Evolutionary conservation across 495 filamentous ascomycete species (phyloP), one percentile per base, ranked within the genome.

Genomic region (Neurospora terricola): DNA sequence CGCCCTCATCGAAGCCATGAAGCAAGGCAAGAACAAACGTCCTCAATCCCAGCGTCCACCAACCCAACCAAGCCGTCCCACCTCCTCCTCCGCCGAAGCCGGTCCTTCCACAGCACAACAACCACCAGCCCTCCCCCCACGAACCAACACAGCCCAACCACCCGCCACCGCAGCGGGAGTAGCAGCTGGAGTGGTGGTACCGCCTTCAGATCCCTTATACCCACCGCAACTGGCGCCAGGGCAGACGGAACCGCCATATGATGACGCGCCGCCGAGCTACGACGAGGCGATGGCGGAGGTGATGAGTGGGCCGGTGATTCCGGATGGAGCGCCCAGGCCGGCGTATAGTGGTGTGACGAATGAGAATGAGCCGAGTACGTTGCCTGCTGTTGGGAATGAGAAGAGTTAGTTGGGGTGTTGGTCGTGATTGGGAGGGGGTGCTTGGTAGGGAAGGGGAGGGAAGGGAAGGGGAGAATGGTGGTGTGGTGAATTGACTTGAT

Each of bases 241-340:
- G 2, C 12, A 77, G 38, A 70, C 34, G 4, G 76, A 85, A 5
- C 80, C 80, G 21, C 83, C 83, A 0, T 81, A 85, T 72, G 90
- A 90, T 21, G 92, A 92, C 16, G 89, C 90, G 12, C 89, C 88
- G 34, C 93, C 93, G 38, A 94, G 91, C 77, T 96, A 96, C 80
- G 92, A 96, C 82, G 95, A 98, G 83, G 93, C 94, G 16, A 93
- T 97, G 83, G 93, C 92, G 66, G 90, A 93, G 75, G 87, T 90
- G 73, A 83, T 96, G 72, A 77, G 82, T 0, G 84, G 81, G 12
- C 83, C 85, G 12, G 70, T 80, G 18, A 71, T 82, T 70, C 89
- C 81, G 0, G 71, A 36, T 23, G 38, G 73, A 1, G 75, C 73
- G 8, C 70, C 77, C 2, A 62, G 84, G 16, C 84, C 85, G 9